These are phyloP conservation scores for Extremus antarcticus DNA, from an alignment of 495 filamentous ascomycete genomes.

Conservation along the genomic window DNA sequence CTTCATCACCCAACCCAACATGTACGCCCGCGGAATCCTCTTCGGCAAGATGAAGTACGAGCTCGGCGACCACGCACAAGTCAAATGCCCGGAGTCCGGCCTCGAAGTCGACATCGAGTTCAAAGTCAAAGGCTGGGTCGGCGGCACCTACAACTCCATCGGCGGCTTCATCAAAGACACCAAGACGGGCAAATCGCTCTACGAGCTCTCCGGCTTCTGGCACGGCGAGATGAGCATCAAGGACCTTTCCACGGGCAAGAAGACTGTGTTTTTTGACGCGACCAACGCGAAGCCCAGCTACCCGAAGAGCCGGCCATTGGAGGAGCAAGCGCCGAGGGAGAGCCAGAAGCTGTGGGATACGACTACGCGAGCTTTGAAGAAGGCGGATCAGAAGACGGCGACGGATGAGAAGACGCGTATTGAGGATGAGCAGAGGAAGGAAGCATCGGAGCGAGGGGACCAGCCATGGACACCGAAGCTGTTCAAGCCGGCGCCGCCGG, in stretches of 20 bases:
- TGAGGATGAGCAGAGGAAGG: conserved; percentile 81
- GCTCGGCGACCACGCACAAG: conserved; percentile 88
- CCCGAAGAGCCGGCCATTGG: conserved; percentile 62
- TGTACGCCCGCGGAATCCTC: conserved; percentile 95
- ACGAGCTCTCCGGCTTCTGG: conserved; percentile 87
- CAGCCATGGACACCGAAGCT: conserved; percentile 82
- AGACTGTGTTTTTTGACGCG: conserved; percentile 83
- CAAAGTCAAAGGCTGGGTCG: conserved; percentile 96
- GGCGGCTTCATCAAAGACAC: conserved; percentile 87
- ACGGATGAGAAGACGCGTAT: conserved; percentile 93
- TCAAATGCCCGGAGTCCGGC: conserved; percentile 80
- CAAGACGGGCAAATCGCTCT: conserved; percentile 71
- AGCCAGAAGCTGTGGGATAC: conserved; percentile 78
- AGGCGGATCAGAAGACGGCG: conserved; percentile 74
- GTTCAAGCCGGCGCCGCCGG: conserved; percentile 66
- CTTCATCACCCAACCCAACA: conserved; percentile 92
- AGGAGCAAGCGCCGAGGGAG: conserved; percentile 83
- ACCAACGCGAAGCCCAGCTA: conserved; percentile 60
- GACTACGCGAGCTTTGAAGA: conserved; percentile 68
- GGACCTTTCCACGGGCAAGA: conserved; percentile 69
- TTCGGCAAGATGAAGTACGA: conserved; percentile 99
- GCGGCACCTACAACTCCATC: conserved; percentile 92
- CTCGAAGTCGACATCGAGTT: conserved; percentile 93
- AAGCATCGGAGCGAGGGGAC: conserved; percentile 73
- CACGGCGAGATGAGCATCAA: conserved; percentile 88